Base-by-base conservation (phyloP, 805 yeast species). In the Candida easanensis region DNA sequence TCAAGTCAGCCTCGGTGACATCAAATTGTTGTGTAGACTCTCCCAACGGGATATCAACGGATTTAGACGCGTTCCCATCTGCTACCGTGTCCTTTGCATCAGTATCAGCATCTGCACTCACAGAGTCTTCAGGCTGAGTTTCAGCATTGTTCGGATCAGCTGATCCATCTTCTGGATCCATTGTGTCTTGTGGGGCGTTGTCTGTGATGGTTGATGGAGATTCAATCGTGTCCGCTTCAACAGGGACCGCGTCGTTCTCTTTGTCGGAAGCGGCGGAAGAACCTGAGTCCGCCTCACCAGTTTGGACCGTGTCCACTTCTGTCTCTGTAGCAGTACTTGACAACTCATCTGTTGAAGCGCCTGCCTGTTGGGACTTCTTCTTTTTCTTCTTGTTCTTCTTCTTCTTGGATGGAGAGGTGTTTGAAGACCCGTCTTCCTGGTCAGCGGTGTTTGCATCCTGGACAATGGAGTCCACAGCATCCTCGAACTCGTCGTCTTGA, bases 1-100 rank as follows among this genome's bases (percentile, higher is more conserved):
- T 46, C n/a, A 45, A 33, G 23, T 50, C 44, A 3, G 45, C 45
- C 51, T 38, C 40, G 1, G 18, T 30, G 8, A 35, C 16, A 5
- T 48, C 49, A 17, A 45, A 41, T 7, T 33, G 41, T 27, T 45
- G 41, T 2, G 56, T 52, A 15, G 56, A 52, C 38, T 48, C 56
- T 13, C 49, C 46, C 19, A 52, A 23, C 16, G 56, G 56, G 10
- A 21, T 39, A 10, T 31, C 44, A 4, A 34, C 16, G 15, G 18
- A 5, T 15, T 21, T 28, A 6, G 31, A 9, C 17, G 17, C 27
- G n/a, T 9, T 17, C 7, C 32, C 33, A 11, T 22, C 38, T 5
- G 33, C n/a, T 19, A 16, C 38, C 11, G 36, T 9, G 17, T 14
- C 41, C 8, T 18, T 27, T 18, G 17, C 38, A 14, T 17, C 19